Evolutionary conservation across 2,329 filamentous ascomycete genomes (phyloP).

Genomic region (Aspergillus arachidicola): DNA sequence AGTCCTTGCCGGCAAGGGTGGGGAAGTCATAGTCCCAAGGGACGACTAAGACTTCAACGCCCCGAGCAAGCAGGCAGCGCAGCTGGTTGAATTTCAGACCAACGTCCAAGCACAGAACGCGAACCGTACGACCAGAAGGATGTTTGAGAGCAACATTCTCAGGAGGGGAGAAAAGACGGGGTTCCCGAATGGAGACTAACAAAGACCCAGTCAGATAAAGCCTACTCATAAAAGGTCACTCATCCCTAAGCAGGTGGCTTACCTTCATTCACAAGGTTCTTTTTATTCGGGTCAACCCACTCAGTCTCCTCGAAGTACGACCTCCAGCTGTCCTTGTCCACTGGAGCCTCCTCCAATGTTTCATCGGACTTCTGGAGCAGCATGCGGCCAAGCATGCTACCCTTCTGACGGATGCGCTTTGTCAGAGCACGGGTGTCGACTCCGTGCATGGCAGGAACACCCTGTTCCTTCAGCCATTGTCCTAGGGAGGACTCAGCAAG

Average conservation of each 20-base stretch:
- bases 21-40: slow-evolving; percentile 96
- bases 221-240: no score
- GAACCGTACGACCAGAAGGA: slow-evolving; percentile 81
- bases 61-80: slow-evolving; percentile 85
- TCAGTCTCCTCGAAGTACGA: slow-evolving; percentile 74
- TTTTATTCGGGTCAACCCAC: slow-evolving; percentile 89
- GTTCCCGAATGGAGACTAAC: slow-evolving; percentile 82
- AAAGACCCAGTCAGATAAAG: slow-evolving; percentile 35
- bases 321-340: slow-evolving; percentile 50
- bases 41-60: slow-evolving; percentile 90
- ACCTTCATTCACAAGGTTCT: slow-evolving; percentile 95
- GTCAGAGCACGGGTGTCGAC: slow-evolving; percentile 93
- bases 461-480: slow-evolving; percentile 94
- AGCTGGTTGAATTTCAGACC: slow-evolving; percentile 99
- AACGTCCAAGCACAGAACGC: slow-evolving; percentile 91
- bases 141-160: slow-evolving; percentile 74
- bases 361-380: slow-evolving; percentile 66
- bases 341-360: slow-evolving; percentile 45
- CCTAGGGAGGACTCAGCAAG: slow-evolving; percentile 88
- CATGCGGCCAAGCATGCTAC: slow-evolving; percentile 94
- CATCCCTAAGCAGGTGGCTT: slow-evolving; percentile 44
- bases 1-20: slow-evolving; percentile 73
- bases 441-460: slow-evolving; percentile 89
- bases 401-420: slow-evolving; percentile 89
- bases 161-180: slow-evolving; percentile 81